Evolutionary conservation across 805 yeast genomes (phyloP), one percentile per base, ranked within the genome.

Genomic region (Ogataea chonburiensis): DNA sequence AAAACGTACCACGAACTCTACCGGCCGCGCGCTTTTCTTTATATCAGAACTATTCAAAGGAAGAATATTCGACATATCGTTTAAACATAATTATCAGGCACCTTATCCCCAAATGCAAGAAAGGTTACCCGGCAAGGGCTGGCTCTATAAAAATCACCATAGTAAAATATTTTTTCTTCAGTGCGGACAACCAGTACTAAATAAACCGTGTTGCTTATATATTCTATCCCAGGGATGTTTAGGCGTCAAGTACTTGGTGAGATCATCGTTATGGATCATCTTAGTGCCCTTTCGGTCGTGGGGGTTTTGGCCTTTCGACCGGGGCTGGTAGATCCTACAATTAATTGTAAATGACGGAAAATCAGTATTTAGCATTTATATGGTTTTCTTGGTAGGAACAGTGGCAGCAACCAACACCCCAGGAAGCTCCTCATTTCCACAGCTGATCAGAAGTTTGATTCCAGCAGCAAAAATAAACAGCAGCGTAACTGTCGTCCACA

Each of bases 161-260:
- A 12, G 18, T 9, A 16, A 20, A 21, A 37, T 10, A 25, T 24
- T 7, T 30, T 54, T 52, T 54, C 59, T 61, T 54, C 61, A 75
- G 85, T 80, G 85, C 81, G 85, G 81, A 75, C 72, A 76, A 74
- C 85, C 80, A 73, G 76, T 79, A 75, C 79, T 73, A 42, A 19
- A 27, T 34, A 55, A 70, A 70, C 80, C 86, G 86, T 79, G 86
- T 79, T 79, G 84, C 82, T 75, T 75, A 62, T 53, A 65, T 60
- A 60, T 56, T 57, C 55, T 50, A 45, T 50, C 43, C 44, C 26
- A 61, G 63, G 63, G 65, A 53, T 58, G 59, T 60, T 54, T 58
- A 73, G 70, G 83, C 77, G 84, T 78, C 85, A 71, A 71, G 83
- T 77, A 75, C 73, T 67, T 68, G 83, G 84, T 69, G 79, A 78